A percentile compares a stretch with the other conserved stretches of the same genome.
Evolutionary conservation across 441 rosid species (phyloP).

Genomic region (Geranium incanum): DNA sequence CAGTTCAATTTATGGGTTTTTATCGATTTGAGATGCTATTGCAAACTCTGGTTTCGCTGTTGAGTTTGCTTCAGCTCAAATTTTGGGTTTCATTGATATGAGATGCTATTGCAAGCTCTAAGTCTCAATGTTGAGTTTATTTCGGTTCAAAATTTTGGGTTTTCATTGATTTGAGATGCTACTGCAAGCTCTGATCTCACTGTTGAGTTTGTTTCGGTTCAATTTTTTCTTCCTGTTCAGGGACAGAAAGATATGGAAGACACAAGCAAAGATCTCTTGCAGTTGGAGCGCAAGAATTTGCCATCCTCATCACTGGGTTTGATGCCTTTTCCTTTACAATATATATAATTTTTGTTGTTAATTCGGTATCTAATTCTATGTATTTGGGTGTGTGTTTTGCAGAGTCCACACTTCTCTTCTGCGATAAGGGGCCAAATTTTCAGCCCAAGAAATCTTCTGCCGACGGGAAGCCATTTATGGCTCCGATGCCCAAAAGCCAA

Average conservation of each 20-base stretch:
- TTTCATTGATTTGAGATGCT: neutral
- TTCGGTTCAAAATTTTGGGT: neutral
- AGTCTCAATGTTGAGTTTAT: too few species aligned
- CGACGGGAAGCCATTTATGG: constrained; percentile 3
- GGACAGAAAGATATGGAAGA: constrained; percentile 28
- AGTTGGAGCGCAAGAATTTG: constrained; percentile 38
- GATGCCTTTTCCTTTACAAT: neutral
- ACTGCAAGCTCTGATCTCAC: neutral
- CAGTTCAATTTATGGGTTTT: neutral
- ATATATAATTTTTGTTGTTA: neutral
- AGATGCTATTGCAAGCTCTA: too few species aligned
- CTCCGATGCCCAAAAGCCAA: constrained; percentile 12
- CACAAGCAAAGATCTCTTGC: constrained; percentile 44
- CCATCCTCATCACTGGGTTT: constrained; percentile 35
- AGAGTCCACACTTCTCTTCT: constrained; percentile 15
- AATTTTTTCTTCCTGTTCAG: neutral
- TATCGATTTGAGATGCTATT: neutral
- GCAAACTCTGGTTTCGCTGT: neutral
- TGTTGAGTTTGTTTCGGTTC: neutral
- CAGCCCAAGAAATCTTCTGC: neutral
- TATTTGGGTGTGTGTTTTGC: constrained; percentile 2
- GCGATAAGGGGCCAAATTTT: constrained; percentile 2
- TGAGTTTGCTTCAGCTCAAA: neutral
- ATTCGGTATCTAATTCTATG: neutral
- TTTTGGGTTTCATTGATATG: too few species aligned